These are phyloP conservation scores for Gossypium schwendimanii DNA, from an alignment of 441 rosid genomes.

Conservation along the genomic window DNA sequence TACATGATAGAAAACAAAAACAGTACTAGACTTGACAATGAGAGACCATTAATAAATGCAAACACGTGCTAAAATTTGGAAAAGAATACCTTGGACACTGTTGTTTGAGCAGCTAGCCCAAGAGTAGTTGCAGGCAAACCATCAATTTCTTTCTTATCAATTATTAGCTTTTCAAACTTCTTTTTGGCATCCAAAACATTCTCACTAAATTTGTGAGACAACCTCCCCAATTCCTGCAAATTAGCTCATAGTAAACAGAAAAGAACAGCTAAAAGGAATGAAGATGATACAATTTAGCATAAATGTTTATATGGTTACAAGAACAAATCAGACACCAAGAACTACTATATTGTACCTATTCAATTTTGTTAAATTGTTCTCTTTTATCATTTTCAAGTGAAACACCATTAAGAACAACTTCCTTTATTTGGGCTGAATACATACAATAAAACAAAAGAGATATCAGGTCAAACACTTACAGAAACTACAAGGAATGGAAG, in stretches of 20 bases:
- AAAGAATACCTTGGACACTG: conserved; percentile 58
- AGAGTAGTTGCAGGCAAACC: conserved; percentile 70
- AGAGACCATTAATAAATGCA: background rate
- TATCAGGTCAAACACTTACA: no score
- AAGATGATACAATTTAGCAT: background rate
- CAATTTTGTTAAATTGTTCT: no score
- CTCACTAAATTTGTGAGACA: conserved; percentile 54
- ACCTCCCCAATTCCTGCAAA: conserved; percentile 19
- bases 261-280: background rate
- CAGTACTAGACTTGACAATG: background rate
- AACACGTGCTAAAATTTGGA: background rate
- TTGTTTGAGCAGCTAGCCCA: conserved; percentile 75
- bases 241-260: conserved; percentile 6
- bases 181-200: conserved; percentile 69
- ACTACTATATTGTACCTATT: no score
- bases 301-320: background rate
- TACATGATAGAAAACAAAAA: background rate
- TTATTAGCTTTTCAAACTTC: conserved; percentile 22
- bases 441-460: no score
- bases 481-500: no score
- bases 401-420: no score
- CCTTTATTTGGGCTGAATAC: no score
- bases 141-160: conserved; percentile 64
- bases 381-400: no score
- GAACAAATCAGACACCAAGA: no score